A percentile compares a stretch with the other conserved stretches of the same genome.
Evolutionary conservation across 2,329 filamentous ascomycete species (phyloP).

Genomic region (Penicillium brevicompactum): DNA sequence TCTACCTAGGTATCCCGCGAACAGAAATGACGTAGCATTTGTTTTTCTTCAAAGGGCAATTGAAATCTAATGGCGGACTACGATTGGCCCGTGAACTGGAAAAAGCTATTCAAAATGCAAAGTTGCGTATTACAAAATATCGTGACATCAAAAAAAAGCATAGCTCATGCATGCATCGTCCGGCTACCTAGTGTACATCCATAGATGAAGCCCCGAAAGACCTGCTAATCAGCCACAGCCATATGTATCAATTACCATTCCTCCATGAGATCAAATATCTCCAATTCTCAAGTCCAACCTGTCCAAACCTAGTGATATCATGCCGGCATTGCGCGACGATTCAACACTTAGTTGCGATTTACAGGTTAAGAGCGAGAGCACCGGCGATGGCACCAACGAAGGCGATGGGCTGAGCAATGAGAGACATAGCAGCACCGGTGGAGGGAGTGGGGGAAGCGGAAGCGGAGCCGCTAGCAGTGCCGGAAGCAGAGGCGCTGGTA

Average conservation of each 20-base stretch:
- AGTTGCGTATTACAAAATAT: neutral
- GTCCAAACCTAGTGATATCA: neutral
- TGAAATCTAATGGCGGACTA: no score
- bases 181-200: constrained; percentile 1
- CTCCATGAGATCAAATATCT: neutral
- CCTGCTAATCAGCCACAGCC: neutral
- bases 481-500: constrained; percentile 10
- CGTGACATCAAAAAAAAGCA: constrained; percentile 1
- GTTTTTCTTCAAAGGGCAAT: no score
- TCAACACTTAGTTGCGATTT: neutral
- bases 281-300: neutral
- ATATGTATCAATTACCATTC: constrained; percentile 7
- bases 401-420: constrained; percentile 9
- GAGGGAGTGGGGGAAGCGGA: constrained; percentile 10
- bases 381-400: constrained; percentile 20
- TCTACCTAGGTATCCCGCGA: no score
- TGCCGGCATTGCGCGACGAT: neutral
- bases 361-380: constrained; percentile 22
- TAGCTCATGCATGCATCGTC: neutral
- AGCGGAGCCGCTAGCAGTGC: constrained; percentile 2
- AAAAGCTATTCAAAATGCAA: neutral
- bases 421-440: constrained; percentile 15
- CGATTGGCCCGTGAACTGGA: no score
- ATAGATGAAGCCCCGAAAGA: constrained; percentile 1
- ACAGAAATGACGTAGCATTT: no score